Base-by-base conservation (phyloP, 1,284 basidiomycete species). In the Paramarasmius palmivorus region DNA sequence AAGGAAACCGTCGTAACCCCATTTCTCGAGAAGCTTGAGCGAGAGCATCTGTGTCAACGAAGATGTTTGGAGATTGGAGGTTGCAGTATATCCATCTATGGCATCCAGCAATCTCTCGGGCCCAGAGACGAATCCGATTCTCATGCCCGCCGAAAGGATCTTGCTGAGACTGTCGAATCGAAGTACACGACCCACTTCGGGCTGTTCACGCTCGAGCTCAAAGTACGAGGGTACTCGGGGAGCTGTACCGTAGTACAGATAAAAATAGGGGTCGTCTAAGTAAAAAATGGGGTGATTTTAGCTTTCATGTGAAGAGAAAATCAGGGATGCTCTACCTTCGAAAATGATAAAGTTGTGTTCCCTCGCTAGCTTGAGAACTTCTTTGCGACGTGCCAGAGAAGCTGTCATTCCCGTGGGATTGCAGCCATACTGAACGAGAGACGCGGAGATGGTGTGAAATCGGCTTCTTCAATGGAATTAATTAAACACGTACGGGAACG, bases 161-260 rank as follows among this genome's bases (percentile, higher is more conserved):
- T 98, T 98, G 53, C 89, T 92, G 57, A 97, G 79, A 65, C 89
- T 92, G 67, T 95, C 93, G 67, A 95, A 92, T 36, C 93, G 82
- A 22, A 95, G 58, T 8, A 95, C 92, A n/a, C 87, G 82, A 2
- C 92, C 92, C 26, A 83, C 79, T 57, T 81, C 77, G 3, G 74
- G 70, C 51, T 77, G 72, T 51, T 82, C 75, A 3, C 66, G 75
- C 65, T 95, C 93, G 41, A 95, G 76, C 50, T 81, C 73, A 67
- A 95, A 93, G 70, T 94, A 95, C 0, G 87, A 91, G 1, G 88
- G 83, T 34, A 76, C 81, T 32, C 78, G 83, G 45, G 77, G 82
- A 55, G 73, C 79, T 65, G 74, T 76, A 55, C 89, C 86, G 53
- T 84, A 88, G 70, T 89, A 90, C 50, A 89, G 63, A 58, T 83